Evolutionary conservation across 306 rosid species (phyloP), one percentile per base, ranked within the genome.

Genomic region (Clitoria ternatea): DNA sequence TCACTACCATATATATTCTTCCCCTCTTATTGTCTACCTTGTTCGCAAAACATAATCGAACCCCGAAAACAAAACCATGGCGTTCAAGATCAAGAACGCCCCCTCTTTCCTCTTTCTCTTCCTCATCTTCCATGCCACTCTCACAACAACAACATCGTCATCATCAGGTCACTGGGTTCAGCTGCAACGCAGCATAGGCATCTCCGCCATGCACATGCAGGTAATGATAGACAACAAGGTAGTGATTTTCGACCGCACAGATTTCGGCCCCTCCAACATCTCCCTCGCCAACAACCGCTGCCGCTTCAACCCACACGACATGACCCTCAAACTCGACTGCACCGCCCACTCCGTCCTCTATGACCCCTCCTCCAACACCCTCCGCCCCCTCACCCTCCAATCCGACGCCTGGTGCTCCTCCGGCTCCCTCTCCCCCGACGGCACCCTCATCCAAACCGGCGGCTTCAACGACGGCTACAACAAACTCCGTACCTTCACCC

Each of bases 171-270:
- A 70, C 29, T 92, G 98, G 98, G 15, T 47, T n/a, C 76, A 85
- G 13, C 74, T 92, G 12, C 83, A 79, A 9, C 19, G 39, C 1
- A 81, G 82, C 84, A 81, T 89, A 8, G 98, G 98, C 35, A 77
- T 92, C 70, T 87, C 96, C 0, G 98, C 98, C 81, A 89, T 92
- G 94, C 98, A 92, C 94, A 92, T 92, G 96, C 98, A 89, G 22
- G 84, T 92, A 0, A 80, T 92, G 75, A 39, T 7, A 6, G 88
- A 85, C 85, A 81, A 86, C 76, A 82, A 81, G 45, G 94, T 92
- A 5, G 13, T 92, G 24, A 82, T 89, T 50, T 89, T 89, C 62
- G 92, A 92, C 73, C 81, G 98, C 1, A 79, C 92, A 1, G 89
- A 92, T 54, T 85, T 89, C 72, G 98, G 96, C 2, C 92, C 85